Evolutionary conservation across 1,284 basidiomycete genomes (phyloP), one percentile per base, ranked within the genome.

Genomic region (Puccinia novopanici): DNA sequence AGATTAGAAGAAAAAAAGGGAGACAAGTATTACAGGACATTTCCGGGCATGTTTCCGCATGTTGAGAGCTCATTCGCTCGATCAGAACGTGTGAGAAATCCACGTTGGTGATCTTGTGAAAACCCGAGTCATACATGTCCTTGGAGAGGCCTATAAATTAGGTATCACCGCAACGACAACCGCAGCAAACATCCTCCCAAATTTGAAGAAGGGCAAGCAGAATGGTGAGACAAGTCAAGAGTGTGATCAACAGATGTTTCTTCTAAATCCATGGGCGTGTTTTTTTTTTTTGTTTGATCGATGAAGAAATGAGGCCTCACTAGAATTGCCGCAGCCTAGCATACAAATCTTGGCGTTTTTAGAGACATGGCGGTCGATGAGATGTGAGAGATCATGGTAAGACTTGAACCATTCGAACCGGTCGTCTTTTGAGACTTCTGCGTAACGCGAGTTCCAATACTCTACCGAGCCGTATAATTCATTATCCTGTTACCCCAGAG

Each of bases 311-410:
- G 34, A 40, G 6, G 15, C 15, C 85, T 81, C 55, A 87, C 85
- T 91, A 3, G 93, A 93, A 86, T 95, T 96, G 6, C 94, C 94
- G 84, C 94, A 96, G 68, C 94, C 94, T 10, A 97, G 89, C 90
- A 96, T 93, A 81, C 95, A 86, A 82, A 96, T 92, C 42, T 89
- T 87, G 0, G 91, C 88, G 3, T 86, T 85, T 84, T 90, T 86
- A 0, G 91, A 91, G 30, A 94, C 30, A 54, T 57, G 54, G 5
- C 22, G 70, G 2, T 50, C 24, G 27, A 80, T 63, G 22, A 74
- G 27, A 0, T 45, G 24, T 12, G 55, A 72, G 6, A 80, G n/a
- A 30, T 80, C 78, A 6, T 48, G n/a, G 59, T 73, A 80, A 54
- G 52, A 63, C 61, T 80, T 71, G 61, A 80, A 80, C 78, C 78